These are phyloP conservation scores for Ophiostoma quercus DNA, from an alignment of 2,329 filamentous ascomycete genomes.

Conservation along the genomic window DNA sequence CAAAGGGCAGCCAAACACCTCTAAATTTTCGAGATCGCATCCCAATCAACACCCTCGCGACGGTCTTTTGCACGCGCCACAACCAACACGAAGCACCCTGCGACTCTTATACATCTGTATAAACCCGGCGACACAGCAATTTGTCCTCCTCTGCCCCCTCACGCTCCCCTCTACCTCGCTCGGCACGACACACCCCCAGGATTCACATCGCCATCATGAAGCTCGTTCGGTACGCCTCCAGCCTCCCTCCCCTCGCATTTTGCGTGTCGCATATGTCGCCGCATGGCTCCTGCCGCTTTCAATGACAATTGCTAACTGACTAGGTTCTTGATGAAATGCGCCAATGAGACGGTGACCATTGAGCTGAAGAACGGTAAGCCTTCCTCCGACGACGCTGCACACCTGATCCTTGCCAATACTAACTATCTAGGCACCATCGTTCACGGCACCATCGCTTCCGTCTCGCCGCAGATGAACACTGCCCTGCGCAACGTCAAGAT, in stretches of 20 bases:
- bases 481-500: constrained; percentile 94
- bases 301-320: constrained; percentile 26
- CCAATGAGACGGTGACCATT: constrained; percentile 96
- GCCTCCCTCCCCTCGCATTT: neutral
- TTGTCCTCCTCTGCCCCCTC: neutral
- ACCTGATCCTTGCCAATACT: neutral
- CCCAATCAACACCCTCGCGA: neutral
- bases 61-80: neutral
- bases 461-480: constrained; percentile 98
- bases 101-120: neutral
- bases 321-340: constrained; percentile 98
- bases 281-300: neutral
- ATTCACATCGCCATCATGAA: constrained; percentile 63
- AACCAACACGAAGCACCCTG: neutral
- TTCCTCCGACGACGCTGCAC: constrained; percentile 14
- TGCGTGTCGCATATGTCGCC: neutral
- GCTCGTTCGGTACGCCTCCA: constrained; percentile 76
- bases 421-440: constrained; percentile 72
- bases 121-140: neutral
- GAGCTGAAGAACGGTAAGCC: constrained; percentile 90
- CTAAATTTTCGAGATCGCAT: constrained; percentile 9
- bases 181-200: constrained; percentile 12
- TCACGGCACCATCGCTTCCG: constrained; percentile 92
- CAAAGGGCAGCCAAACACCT: neutral
- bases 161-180: neutral